Evolutionary conservation across 768 basidiomycete genomes (phyloP).

Genomic region (Obba rivulosa): DNA sequence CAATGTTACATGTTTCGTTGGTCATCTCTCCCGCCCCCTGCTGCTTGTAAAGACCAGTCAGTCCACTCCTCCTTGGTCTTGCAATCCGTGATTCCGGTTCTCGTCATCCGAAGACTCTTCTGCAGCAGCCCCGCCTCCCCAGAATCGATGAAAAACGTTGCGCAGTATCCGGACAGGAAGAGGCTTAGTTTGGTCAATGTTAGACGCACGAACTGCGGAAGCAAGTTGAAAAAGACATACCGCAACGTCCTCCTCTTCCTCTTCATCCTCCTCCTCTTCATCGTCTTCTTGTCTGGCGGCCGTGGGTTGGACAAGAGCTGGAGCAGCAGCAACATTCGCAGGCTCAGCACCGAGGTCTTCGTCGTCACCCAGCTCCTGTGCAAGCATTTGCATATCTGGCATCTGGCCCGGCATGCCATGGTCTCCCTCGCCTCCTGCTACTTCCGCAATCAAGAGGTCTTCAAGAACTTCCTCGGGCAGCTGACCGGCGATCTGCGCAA

Average conservation of each 20-base stretch:
- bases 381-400: constrained; percentile 30
- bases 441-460: constrained; percentile 49
- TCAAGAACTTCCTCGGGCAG: constrained; percentile 44
- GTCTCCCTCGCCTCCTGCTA: constrained; percentile 29
- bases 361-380: constrained; percentile 29
- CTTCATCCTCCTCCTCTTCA: constrained; percentile 37
- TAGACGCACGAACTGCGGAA: too few relatives aligned
- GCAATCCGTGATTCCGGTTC: constrained; percentile 17
- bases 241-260: constrained; percentile 40
- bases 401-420: constrained; percentile 39
- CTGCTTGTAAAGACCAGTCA: background rate
- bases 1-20: background rate
- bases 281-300: constrained; percentile 19
- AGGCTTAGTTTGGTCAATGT: constrained; percentile 32
- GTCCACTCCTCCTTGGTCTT: constrained; percentile 17
- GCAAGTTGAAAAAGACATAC: constrained; percentile 38
- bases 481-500: constrained; percentile 47
- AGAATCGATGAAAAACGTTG: constrained; percentile 56
- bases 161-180: constrained; percentile 54
- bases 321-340: constrained; percentile 38
- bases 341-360: constrained; percentile 37
- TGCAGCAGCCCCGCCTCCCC: constrained; percentile 35
- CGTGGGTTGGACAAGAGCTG: constrained; percentile 28
- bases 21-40: too few relatives aligned
- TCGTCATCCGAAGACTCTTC: constrained; percentile 36